These are phyloP conservation scores for Fistulinella cinereoalba DNA, from an alignment of 1,284 basidiomycete species.

Conservation along the genomic window DNA sequence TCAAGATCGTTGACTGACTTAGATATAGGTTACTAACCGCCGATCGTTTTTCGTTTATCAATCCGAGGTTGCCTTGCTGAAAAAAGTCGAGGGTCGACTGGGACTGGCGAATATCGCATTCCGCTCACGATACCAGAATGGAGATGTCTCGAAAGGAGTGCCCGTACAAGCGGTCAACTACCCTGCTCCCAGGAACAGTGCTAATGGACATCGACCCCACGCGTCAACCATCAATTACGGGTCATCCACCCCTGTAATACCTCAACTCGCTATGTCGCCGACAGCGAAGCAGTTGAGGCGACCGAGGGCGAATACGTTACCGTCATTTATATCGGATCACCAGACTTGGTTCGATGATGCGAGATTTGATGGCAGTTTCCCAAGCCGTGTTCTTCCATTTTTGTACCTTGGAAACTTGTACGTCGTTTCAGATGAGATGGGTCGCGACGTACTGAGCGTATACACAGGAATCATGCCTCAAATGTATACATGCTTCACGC, in stretches of 20 bases:
- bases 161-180: conserved; percentile 15
- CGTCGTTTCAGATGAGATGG: conserved; percentile 36
- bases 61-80: conserved; percentile 74
- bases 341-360: conserved; percentile 91
- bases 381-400: conserved; percentile 90
- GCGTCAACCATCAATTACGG: conserved; percentile 19
- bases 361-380: conserved; percentile 94
- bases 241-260: conserved; percentile 12
- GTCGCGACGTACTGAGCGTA: conserved; percentile 2
- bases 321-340: conserved; percentile 63
- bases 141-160: conserved; percentile 24
- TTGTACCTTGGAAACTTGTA: conserved; percentile 94
- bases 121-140: conserved; percentile 26
- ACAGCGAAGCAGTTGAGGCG: conserved; percentile 37
- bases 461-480: conserved; percentile 78
- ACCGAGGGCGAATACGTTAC: conserved; percentile 67
- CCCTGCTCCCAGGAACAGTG: conserved; percentile 22
- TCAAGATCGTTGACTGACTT: conserved; percentile 1
- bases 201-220: conserved; percentile 24
- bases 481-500: conserved; percentile 96
- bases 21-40: conserved; percentile 56
- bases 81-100: conserved; percentile 63
- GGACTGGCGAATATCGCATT: conserved; percentile 30
- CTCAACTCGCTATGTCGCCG: conserved; percentile 9
- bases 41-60: conserved; percentile 91